These are phyloP conservation scores for Funneliformis mosseae DNA, from an alignment of 192 early-diverging fungal species.

Conservation along the genomic window DNA sequence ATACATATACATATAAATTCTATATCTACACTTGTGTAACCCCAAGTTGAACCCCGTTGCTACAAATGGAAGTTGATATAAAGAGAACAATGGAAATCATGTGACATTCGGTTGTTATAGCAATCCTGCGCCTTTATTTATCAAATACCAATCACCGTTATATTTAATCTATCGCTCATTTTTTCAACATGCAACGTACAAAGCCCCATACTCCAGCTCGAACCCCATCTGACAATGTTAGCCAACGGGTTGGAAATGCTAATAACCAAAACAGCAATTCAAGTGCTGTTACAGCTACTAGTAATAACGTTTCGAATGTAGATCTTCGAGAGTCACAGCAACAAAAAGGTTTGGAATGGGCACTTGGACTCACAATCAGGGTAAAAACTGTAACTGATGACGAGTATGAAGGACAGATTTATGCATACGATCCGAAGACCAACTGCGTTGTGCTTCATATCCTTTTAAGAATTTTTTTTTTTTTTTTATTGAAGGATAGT, in stretches of 20 bases:
- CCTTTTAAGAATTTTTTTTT: slow-evolving; percentile 47
- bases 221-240: slow-evolving; percentile 25
- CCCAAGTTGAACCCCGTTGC: no score
- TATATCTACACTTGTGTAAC: no score
- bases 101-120: no score
- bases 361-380: slow-evolving; percentile 51
- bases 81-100: no score
- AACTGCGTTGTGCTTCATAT: slow-evolving; percentile 69
- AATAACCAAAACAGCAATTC: neutral
- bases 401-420: slow-evolving; percentile 57
- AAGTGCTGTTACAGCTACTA: neutral
- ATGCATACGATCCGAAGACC: slow-evolving; percentile 58
- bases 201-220: slow-evolving; percentile 23
- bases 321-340: slow-evolving; percentile 20
- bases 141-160: neutral
- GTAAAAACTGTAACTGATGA: slow-evolving; percentile 54
- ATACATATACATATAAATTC: no score
- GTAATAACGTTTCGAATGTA: slow-evolving; percentile 27
- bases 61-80: no score
- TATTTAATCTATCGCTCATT: neutral
- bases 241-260: slow-evolving; percentile 7
- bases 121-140: neutral
- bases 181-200: slow-evolving; percentile 25
- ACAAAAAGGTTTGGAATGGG: slow-evolving; percentile 47
- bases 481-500: slow-evolving; percentile 13